Evolutionary conservation across 1,139 yeast species (phyloP), one percentile per base, ranked within the genome.

Genomic region (Candida tropicalis): DNA sequence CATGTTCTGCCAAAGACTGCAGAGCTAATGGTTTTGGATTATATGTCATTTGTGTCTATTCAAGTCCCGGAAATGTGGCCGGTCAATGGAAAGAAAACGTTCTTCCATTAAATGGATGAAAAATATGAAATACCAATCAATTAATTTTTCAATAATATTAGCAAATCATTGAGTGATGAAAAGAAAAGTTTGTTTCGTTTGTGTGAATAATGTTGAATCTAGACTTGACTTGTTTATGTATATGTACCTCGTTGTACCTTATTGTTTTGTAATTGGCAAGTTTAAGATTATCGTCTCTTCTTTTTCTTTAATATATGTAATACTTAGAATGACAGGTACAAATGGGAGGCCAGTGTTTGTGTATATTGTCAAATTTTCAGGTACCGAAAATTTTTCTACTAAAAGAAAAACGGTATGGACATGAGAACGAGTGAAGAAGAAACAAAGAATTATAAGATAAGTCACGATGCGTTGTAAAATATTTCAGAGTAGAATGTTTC

Each of bases 1-100:
- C 96, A 26, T 88, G 96, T 68, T 93, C 71, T 17, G 55, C 55
- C 50, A 63, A 67, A 47, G 66, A 69, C 43, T 77, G 82, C 53
- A 70, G 73, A 15, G 56, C 59, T n/a, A 58, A 63, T 44, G 57
- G 56, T 48, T 71, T 68, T 63, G 76, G 77, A 5, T 62, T 63
- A 48, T 75, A 76, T 55, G 63, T 75, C 12, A 69, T 77, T 38
- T 78, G 83, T 50, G 68, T 68, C 35, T 78, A 77, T 53, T 60
- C 63, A 46, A 66, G 72, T 5, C 69, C 77, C 2, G 82, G 82
- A 10, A 77, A 77, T 54, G 57, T 66, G 31, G 55, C 63, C 4
- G 79, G 85, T 15, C 55, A 70, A 46, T 77, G 70, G 50, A 55
- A 52, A 38, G 62, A 64, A 32, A 82, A 85, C 44, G 89, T 85